These are phyloP conservation scores for Scedosporium dehoogii DNA, from an alignment of 2,329 filamentous ascomycete genomes.

Conservation along the genomic window DNA sequence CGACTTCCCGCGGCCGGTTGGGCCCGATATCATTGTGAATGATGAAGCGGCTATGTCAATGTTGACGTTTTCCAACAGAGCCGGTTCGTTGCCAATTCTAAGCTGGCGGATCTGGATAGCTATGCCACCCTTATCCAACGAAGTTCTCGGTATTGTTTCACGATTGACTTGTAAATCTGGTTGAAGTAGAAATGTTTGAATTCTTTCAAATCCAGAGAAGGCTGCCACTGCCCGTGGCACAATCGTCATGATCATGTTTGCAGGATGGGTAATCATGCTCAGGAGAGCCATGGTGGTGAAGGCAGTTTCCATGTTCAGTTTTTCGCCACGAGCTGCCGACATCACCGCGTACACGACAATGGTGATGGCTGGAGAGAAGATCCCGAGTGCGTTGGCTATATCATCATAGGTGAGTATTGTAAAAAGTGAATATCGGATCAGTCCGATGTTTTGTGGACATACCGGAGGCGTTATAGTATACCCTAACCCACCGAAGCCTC, in stretches of 20 bases:
- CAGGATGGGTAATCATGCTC: background rate
- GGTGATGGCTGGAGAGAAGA: background rate
- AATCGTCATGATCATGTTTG: constrained; percentile 12
- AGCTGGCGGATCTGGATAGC: background rate
- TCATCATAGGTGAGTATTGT: background rate
- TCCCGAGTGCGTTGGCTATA: background rate
- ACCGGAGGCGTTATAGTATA: background rate
- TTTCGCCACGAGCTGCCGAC: background rate
- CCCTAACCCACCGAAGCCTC: background rate
- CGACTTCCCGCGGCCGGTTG: constrained; percentile 9
- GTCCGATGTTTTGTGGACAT: background rate
- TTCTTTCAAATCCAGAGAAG: constrained; percentile 13
- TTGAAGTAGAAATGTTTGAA: constrained; percentile 15
- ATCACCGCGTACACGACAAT: background rate
- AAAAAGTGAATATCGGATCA: background rate
- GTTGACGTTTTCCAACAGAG: constrained; percentile 8
- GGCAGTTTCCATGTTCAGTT: background rate
- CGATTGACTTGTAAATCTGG: background rate
- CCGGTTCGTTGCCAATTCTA: constrained; percentile 6
- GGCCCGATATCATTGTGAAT: constrained; percentile 9
- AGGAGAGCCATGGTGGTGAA: background rate
- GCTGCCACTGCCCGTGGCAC: constrained; percentile 13
- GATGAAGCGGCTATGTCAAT: constrained; percentile 4
- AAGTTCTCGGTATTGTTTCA: background rate
- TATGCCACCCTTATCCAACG: background rate